Percentiles rank a stretch among this genome's conserved stretches.
Conservation (phyloP, 1,284 basidiomycete species). For the Trichosporon sp. region DNA sequence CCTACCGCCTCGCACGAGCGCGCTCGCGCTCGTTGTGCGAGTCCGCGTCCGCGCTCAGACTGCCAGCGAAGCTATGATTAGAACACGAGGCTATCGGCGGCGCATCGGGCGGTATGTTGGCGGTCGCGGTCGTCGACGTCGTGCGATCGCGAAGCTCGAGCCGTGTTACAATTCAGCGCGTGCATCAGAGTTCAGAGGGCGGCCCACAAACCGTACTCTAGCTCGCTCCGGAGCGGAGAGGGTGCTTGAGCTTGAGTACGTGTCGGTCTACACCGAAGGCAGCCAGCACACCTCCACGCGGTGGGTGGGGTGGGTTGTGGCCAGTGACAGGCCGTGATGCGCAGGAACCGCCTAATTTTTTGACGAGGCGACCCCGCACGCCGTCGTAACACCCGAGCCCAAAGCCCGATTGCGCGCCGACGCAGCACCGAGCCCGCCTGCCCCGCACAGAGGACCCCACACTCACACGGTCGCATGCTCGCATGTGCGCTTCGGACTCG, state of each 20-base stretch:
- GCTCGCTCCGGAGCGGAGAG: background rate
- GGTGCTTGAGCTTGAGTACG: no score
- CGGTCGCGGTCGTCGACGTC: no score
- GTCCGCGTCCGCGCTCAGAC: background rate
- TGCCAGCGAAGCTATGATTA: background rate
- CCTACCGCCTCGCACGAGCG: background rate
- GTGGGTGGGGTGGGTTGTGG: no score
- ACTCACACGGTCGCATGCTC: background rate
- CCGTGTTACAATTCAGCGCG: background rate
- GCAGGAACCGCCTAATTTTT: background rate
- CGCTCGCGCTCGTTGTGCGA: background rate
- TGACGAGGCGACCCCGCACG: background rate
- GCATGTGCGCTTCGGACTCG: background rate
- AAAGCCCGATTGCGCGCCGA: background rate
- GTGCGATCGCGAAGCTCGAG: background rate
- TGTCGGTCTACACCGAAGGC: background rate
- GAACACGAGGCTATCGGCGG: background rate
- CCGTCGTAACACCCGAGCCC: background rate
- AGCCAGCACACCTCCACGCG: no score
- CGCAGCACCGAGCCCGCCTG: background rate
- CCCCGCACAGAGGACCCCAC: background rate
- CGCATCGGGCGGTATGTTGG: background rate
- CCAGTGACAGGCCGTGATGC: background rate
- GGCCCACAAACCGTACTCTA: background rate
- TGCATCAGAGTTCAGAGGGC: background rate